Evolutionary conservation across 2,329 filamentous ascomycete species (phyloP).

Genomic region (Neobulgaria alba): DNA sequence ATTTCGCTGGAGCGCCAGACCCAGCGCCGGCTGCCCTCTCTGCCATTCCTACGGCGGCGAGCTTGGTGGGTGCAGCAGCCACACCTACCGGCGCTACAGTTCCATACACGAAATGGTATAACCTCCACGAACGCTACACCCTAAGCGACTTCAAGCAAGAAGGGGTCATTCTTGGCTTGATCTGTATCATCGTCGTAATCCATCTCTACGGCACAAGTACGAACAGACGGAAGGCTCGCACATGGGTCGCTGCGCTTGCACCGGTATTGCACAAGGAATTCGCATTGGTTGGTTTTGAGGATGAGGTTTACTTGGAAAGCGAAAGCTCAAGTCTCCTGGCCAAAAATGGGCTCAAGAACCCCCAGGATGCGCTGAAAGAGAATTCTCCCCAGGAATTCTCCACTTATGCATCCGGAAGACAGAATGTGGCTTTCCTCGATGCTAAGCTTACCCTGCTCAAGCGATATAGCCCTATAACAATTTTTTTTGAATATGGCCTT

Average conservation of each 20-base stretch:
- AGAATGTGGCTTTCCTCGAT: conserved; percentile 88
- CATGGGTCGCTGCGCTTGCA: conserved; percentile 71
- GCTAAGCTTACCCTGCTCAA: conserved; percentile 39
- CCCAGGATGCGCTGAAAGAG: conserved; percentile 65
- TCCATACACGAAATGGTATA: conserved; percentile 94
- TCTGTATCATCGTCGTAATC: conserved; percentile 65
- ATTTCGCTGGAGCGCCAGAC: conserved; percentile 75
- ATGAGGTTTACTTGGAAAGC: conserved; percentile 38
- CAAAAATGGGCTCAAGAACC: conserved; percentile 32
- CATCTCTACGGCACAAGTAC: conserved; percentile 73
- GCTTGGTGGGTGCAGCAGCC: conserved; percentile 38
- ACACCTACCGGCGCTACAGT: conserved; percentile 39
- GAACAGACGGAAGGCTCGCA: conserved; percentile 72
- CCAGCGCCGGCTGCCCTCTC: conserved; percentile 46
- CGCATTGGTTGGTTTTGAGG: conserved; percentile 71
- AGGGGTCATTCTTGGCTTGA: conserved; percentile 68
- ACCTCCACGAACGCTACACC: conserved; percentile 83
- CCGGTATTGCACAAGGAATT: conserved; percentile 72
- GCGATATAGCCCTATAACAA: conserved; percentile 23
- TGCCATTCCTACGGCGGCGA: conserved; percentile 34
- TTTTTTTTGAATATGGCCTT: conserved; percentile 55
- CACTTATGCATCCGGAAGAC: conserved; percentile 81
- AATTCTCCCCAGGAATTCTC: conserved; percentile 80
- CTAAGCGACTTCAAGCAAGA: conserved; percentile 81
- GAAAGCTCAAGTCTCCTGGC: conserved; percentile 32